Base-by-base conservation (phyloP, 106 monocot genomes). In the Dendrobium catenatum region DNA sequence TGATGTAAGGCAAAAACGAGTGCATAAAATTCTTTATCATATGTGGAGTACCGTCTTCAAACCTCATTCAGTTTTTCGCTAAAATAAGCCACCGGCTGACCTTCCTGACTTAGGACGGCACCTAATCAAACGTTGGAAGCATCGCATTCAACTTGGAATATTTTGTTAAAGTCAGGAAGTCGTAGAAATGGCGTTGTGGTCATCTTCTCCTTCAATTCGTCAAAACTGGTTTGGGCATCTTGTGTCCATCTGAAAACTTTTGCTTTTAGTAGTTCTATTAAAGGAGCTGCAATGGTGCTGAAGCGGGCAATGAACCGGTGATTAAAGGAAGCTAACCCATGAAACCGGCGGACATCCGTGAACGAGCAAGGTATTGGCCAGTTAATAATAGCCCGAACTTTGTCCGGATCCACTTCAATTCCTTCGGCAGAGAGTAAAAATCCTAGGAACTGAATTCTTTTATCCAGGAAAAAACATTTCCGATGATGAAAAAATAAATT, bases 71-170 rank as follows among this genome's bases (percentile, higher is more conserved):
- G 72, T 13, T 81, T 81, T n/a, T 74, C 56, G 10, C 55, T 81
- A 20, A 81, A 81, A 31, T 33, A 81, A 9, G 56, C 18, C 0
- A 81, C n/a, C 0, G 37, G 29, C 27, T 78, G 82, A 24, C 40
- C 22, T 6, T 70, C 68, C 72, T 83, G 78, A 27, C 68, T 78
- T 15, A 49, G 15, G 1, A 64, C 77, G 17, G 26, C 61, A 0
- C 40, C 56, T 58, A 77, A 75, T 7, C 56, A 74, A 11, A 81
- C 0, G 0, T 11, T 22, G 9, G 77, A 82, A 0, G 47, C 77
- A 27, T 82, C 77, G 68, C 46, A 82, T 29, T 22, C 26, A 1
- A 82, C 47, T 46, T 79, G 18, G 46, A 79, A 83, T 3, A n/a
- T 1, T 18, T 75, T 64, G 5, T 9, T 54, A 37, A 80, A 84